A percentile compares a stretch with the other conserved stretches of the same genome.
Evolutionary conservation across 768 basidiomycete species (phyloP).

Genomic region (Flagelloscypha sp.): DNA sequence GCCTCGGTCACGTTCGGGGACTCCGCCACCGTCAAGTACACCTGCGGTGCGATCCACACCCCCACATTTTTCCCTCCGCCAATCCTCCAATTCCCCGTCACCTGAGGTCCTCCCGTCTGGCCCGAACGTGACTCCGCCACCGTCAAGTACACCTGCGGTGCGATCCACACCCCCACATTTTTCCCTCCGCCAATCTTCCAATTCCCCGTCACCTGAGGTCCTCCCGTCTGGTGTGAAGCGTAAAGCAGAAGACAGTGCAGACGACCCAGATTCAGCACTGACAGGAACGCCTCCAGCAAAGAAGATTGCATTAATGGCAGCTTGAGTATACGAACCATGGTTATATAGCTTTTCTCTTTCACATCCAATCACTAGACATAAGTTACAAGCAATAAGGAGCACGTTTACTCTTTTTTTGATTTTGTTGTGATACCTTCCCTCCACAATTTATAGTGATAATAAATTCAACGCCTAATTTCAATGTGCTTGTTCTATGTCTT

Average conservation of each 20-base stretch:
- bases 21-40: constrained; percentile 48
- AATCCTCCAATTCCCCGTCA: constrained; percentile 29
- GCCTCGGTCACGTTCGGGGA: constrained; percentile 61
- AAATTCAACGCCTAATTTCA: no score
- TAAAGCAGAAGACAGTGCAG: constrained; percentile 2
- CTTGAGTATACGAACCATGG: no score
- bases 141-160: constrained; percentile 15
- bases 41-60: constrained; percentile 27
- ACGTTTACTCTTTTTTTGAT: no score
- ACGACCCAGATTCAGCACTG: no score
- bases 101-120: constrained; percentile 24
- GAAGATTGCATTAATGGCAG: constrained; percentile 57
- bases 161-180: constrained; percentile 29
- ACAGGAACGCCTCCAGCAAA: constrained; percentile 62
- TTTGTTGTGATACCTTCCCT: no score
- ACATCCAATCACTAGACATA: no score
- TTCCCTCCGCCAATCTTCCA: constrained; percentile 20
- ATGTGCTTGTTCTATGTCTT: no score
- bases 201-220: constrained; percentile 29
- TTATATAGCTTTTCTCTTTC: no score
- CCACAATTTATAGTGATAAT: no score
- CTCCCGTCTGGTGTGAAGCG: constrained; percentile 14
- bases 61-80: constrained; percentile 20
- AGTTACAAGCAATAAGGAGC: no score
- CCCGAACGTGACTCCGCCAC: constrained; percentile 78